Base-by-base conservation (phyloP, 805 yeast genomes). In the Dipodascus geniculatus region DNA sequence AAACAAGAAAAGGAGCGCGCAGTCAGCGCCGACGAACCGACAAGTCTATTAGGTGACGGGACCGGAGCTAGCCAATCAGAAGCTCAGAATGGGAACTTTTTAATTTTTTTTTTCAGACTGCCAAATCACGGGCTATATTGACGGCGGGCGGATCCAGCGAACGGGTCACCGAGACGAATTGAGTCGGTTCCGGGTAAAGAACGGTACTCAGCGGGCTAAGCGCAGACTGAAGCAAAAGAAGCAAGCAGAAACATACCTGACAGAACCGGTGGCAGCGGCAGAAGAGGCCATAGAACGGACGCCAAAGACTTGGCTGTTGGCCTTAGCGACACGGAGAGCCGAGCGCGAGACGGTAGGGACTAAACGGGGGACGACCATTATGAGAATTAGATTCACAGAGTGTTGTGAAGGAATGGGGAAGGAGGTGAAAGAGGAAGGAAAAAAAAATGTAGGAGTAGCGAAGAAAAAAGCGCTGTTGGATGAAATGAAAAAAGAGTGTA, bases 181-280 rank as follows among this genome's bases (percentile, higher is more conserved):
- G n/a, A n/a, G n/a, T n/a, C n/a, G n/a, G n/a, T n/a, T n/a, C n/a
- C n/a, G n/a, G n/a, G n/a, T n/a, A n/a, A n/a, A n/a, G n/a, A n/a
- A n/a, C n/a, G n/a, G n/a, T n/a, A n/a, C n/a, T n/a, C n/a, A n/a
- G n/a, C n/a, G n/a, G n/a, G n/a, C n/a, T n/a, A n/a, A n/a, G n/a
- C n/a, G n/a, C n/a, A n/a, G n/a, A n/a, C n/a, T n/a, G n/a, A n/a
- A n/a, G n/a, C n/a, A n/a, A n/a, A n/a, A n/a, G n/a, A n/a, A n/a
- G n/a, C n/a, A n/a, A n/a, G n/a, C n/a, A n/a, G n/a, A n/a, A n/a
- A 84, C 90, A 72, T 82, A 84, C 90, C 87, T 87, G 68, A 88
- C 88, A 73, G 85, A 84, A 81, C 96, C 96, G 68, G 74, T 73
- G 52, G 57, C 55, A 48, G 56, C 70, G 67, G 85, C 80, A 63